Conservation (phyloP, 805 yeast species). For the Zygosaccharomyces bisporus region DNA sequence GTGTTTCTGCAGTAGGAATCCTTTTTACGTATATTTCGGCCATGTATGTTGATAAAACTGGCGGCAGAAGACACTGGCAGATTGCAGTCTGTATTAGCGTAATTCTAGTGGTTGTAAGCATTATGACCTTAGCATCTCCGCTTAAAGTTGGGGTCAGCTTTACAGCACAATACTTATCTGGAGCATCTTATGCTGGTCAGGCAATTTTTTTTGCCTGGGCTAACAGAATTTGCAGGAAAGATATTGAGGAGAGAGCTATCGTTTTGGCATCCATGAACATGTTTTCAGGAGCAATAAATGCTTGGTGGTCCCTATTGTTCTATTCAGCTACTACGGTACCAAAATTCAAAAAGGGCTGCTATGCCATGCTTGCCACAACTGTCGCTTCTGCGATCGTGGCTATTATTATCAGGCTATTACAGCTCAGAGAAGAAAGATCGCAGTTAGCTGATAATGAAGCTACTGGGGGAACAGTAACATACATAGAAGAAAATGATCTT, state of each 20-base stretch:
- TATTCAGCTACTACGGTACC: neutral
- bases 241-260: neutral
- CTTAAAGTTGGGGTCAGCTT: too few species aligned
- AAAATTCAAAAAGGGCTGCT: neutral
- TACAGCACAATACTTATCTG: neutral
- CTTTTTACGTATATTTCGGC: neutral
- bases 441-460: too few species aligned
- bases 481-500: too few species aligned
- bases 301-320: neutral
- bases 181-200: neutral
- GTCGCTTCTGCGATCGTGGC: too few species aligned
- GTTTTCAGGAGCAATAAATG: neutral
- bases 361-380: too few species aligned
- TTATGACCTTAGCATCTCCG: neutral
- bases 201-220: neutral
- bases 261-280: neutral
- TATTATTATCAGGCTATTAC: too few species aligned
- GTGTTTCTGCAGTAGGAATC: neutral
- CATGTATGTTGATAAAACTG: neutral
- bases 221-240: neutral
- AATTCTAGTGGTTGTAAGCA: neutral
- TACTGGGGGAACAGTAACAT: too few species aligned
- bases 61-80: neutral
- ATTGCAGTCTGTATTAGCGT: neutral
- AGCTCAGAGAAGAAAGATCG: too few species aligned